These are phyloP conservation scores for Lachancea cidri DNA, from an alignment of 805 yeast species.

Conservation along the genomic window DNA sequence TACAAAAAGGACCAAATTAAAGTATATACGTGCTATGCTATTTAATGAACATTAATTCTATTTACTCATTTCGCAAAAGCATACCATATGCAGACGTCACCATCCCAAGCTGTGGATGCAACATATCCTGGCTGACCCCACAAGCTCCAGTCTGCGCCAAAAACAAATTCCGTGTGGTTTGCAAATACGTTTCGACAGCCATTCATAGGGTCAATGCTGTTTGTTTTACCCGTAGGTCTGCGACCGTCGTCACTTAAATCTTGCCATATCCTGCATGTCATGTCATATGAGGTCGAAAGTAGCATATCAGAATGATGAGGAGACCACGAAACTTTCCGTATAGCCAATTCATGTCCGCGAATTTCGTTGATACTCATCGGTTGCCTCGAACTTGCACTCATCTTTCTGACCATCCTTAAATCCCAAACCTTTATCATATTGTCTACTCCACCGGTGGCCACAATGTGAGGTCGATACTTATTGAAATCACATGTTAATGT, in stretches of 20 bases:
- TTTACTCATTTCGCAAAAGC: slow-evolving; percentile 27
- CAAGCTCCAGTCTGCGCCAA: slow-evolving; percentile 90
- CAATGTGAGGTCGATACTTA: slow-evolving; percentile 70
- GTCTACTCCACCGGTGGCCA: slow-evolving; percentile 93
- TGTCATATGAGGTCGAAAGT: slow-evolving; percentile 80
- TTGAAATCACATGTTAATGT: slow-evolving; percentile 83
- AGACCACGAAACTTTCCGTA: slow-evolving; percentile 78
- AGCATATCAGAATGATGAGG: slow-evolving; percentile 75
- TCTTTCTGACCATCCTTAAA: slow-evolving; percentile 55
- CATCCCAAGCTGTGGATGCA: slow-evolving; percentile 95
- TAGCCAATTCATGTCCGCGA: slow-evolving; percentile 85
- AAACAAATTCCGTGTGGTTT: slow-evolving; percentile 80
- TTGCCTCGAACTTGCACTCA: slow-evolving; percentile 36
- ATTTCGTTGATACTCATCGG: slow-evolving; percentile 73
- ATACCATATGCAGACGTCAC: slow-evolving; percentile 88
- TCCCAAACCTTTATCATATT: slow-evolving; percentile 85
- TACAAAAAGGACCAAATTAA: slow-evolving; percentile 9
- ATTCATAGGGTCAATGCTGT: slow-evolving; percentile 41
- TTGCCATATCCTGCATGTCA: slow-evolving; percentile 85
- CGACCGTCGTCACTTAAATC: slow-evolving; percentile 62
- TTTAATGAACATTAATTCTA: background rate
- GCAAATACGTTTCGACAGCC: slow-evolving; percentile 58
- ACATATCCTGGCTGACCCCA: slow-evolving; percentile 98
- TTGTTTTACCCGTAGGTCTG: slow-evolving; percentile 39
- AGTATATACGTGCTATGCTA: slow-evolving; percentile 2